phyloP scores from a whole-genome alignment of 2,329 filamentous ascomycete species.

The Juglanconis oblonga region DNA sequence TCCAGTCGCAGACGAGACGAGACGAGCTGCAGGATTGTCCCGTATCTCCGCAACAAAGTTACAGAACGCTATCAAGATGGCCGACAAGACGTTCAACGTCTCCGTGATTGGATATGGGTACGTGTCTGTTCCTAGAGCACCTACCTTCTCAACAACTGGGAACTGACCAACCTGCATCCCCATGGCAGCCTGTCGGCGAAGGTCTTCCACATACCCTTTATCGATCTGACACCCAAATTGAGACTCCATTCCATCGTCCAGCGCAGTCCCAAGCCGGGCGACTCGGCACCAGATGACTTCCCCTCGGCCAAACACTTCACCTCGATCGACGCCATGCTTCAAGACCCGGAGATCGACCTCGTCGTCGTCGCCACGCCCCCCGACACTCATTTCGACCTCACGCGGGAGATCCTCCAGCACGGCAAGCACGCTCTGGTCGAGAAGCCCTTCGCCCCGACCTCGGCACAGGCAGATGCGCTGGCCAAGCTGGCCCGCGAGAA shows the following conservation, averaged over 20 bases:
- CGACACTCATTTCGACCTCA: slow-evolving; percentile 65
- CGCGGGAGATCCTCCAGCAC: slow-evolving; percentile 61
- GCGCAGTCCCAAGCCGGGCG: slow-evolving; percentile 59
- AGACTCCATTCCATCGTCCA: slow-evolving; percentile 75
- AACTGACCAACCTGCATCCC: not conserved
- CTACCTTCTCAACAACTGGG: not conserved
- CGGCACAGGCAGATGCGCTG: slow-evolving; percentile 64
- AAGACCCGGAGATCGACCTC: slow-evolving; percentile 64
- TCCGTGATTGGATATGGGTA: slow-evolving; percentile 28
- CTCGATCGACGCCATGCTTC: slow-evolving; percentile 58
- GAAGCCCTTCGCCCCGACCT: slow-evolving; percentile 77
- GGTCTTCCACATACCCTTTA: slow-evolving; percentile 69
- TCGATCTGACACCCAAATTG: slow-evolving; percentile 61
- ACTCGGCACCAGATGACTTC: slow-evolving; percentile 68
- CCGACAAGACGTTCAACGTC: slow-evolving; percentile 26
- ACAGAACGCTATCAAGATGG: not conserved
- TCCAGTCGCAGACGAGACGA: no score
- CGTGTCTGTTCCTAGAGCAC: not conserved
- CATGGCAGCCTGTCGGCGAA: slow-evolving; percentile 60
- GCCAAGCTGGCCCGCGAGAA: slow-evolving; percentile 50
- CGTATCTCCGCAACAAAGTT: no score
- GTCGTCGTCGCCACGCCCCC: slow-evolving; percentile 71
- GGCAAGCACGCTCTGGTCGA: slow-evolving; percentile 79
- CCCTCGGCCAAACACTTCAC: slow-evolving; percentile 64
- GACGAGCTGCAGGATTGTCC: no score